These are phyloP conservation scores for Escovopsis sp. DNA, from an alignment of 2,329 filamentous ascomycete genomes.

Conservation along the genomic window DNA sequence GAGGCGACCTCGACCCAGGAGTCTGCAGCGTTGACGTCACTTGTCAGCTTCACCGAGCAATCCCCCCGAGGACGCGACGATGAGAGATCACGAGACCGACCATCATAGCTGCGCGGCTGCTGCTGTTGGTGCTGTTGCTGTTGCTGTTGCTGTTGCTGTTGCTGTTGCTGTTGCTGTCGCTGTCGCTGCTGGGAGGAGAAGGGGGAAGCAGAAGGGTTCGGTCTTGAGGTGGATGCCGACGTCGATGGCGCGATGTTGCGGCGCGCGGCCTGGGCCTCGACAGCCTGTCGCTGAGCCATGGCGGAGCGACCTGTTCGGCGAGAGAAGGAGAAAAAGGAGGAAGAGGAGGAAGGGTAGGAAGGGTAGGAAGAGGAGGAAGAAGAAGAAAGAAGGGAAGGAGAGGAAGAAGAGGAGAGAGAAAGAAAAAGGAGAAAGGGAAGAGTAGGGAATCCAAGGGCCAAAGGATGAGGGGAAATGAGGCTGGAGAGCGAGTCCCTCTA, in stretches of 20 bases:
- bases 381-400: too few relatives aligned
- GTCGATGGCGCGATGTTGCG: constrained; percentile 12
- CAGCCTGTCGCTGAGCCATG: too few relatives aligned
- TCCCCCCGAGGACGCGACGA: not conserved
- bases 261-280: too few relatives aligned
- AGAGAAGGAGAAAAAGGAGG: too few relatives aligned
- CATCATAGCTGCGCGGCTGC: constrained; percentile 18
- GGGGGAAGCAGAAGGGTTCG: constrained; percentile 1
- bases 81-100: constrained; percentile 11
- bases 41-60: constrained; percentile 5
- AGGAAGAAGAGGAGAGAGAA: too few relatives aligned
- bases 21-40: constrained; percentile 43
- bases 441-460: too few relatives aligned
- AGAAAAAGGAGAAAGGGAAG: too few relatives aligned
- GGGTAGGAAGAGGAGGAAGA: too few relatives aligned
- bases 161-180: constrained; percentile 11
- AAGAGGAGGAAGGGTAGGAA: too few relatives aligned
- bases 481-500: too few relatives aligned
- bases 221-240: constrained; percentile 9
- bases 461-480: too few relatives aligned
- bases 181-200: constrained; percentile 14
- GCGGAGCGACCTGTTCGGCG: too few relatives aligned
- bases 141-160: constrained; percentile 12
- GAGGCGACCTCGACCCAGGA: constrained; percentile 94
- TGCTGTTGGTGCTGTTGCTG: constrained; percentile 13